These are phyloP conservation scores for Trypanosoma platydactyli DNA, from an alignment of 208 protist species.

Conservation along the genomic window DNA sequence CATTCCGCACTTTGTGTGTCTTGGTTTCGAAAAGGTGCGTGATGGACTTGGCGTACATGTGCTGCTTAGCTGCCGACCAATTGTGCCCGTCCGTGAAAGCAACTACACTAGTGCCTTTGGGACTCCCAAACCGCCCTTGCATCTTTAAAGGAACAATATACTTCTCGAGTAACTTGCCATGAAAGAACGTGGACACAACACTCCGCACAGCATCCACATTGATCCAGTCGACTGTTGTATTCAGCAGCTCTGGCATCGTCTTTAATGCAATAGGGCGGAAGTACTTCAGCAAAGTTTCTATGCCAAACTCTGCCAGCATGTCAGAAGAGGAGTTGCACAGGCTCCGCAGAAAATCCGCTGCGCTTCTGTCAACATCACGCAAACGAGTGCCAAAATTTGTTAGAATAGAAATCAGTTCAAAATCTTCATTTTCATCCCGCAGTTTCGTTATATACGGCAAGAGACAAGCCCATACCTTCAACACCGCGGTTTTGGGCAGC, in stretches of 20 bases:
- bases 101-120: background rate
- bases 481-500: slow-evolving; percentile 1
- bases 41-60: slow-evolving; percentile 24
- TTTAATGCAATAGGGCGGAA: slow-evolving; percentile 10
- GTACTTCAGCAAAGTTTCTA: slow-evolving; percentile 14
- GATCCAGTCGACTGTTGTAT: background rate
- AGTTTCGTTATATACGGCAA: slow-evolving; percentile 7
- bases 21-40: background rate
- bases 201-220: background rate
- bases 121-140: background rate
- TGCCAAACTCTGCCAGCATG: background rate
- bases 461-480: slow-evolving; percentile 10
- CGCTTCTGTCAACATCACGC: background rate
- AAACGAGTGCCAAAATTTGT: slow-evolving; percentile 8
- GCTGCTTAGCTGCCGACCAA: slow-evolving; percentile 21
- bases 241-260: slow-evolving; percentile 15
- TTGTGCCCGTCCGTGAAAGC: slow-evolving; percentile 6
- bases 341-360: slow-evolving; percentile 5
- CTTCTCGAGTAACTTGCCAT: slow-evolving; percentile 13
- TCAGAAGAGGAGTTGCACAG: background rate
- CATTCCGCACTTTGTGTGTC: background rate
- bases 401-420: background rate
- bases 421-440: background rate
- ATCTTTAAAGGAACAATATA: slow-evolving; percentile 8
- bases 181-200: slow-evolving; percentile 4